Base-by-base conservation (phyloP, 495 filamentous ascomycete species). In the Talaromyces thailandensis region DNA sequence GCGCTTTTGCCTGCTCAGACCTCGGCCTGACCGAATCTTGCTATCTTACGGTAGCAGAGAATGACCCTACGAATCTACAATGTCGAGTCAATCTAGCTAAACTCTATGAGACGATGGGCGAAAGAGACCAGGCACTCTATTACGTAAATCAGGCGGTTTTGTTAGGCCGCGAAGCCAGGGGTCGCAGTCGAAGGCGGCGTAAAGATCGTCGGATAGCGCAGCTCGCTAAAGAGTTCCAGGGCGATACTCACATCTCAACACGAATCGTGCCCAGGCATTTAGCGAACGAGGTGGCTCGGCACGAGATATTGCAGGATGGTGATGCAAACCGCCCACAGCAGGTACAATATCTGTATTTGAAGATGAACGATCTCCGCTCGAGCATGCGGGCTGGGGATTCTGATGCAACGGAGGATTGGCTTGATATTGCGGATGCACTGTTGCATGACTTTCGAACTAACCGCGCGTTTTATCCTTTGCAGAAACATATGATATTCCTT, bases 361-460 rank as follows among this genome's bases (percentile, higher is more conserved):
- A 81, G 37, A 69, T 90, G 63, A 70, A 75, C 56, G 76, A 79
- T n/a, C 66, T 88, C 12, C 75, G 80, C 24, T 76, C 78, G 4
- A 68, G 67, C 0, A 76, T 85, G 24, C 74, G 81, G 64, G 70
- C 70, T 11, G 86, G 86, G 1, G 77, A 85, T 56, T 56, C 69
- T 2, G 73, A 81, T 53, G 83, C 85, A 14, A 80, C 74, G 16
- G 72, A 78, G 21, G 80, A 84, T 29, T 96, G 90, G 87, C 85
- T 95, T 70, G 79, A 86, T 64, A 86, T 86, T 32, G 90, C 91
- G 0, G 83, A 85, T 67, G 81, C 84, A 58, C 78, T 97, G 21
- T 79, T 92, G 18, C 83, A 92, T 65, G 90, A 92, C 61, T 98
- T 96, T 70, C 81, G 87, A 40, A 82, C 84, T 11, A 88, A 86